Percentiles rank a stretch among this genome's conserved stretches.
phyloP scores from a whole-genome alignment of 352 stramenopile species.

The Peronospora belbahrii region DNA sequence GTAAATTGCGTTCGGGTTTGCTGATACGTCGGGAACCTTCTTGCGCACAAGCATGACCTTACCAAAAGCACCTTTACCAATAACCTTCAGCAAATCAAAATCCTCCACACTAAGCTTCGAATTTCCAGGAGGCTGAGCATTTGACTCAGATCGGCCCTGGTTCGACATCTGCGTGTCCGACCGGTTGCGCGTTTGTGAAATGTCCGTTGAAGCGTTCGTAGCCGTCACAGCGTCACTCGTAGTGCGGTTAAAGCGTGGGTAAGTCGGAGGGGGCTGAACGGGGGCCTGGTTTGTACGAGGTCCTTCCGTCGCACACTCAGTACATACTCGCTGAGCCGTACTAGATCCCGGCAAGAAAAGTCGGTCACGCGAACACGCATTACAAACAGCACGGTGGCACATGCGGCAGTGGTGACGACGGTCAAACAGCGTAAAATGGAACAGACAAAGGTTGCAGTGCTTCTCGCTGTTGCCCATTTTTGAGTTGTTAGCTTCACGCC shows the following conservation, averaged over 20 bases:
- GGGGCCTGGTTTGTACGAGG: constrained; percentile 43
- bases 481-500: constrained; percentile 46
- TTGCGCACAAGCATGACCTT: constrained; percentile 95
- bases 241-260: constrained; percentile 47
- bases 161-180: constrained; percentile 77
- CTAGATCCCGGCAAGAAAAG: constrained; percentile 78
- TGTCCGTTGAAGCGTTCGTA: constrained; percentile 28
- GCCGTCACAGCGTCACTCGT: constrained; percentile 44
- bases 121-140: constrained; percentile 25
- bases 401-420: constrained; percentile 85
- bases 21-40: constrained; percentile 66
- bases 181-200: constrained; percentile 33
- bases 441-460: constrained; percentile 86
- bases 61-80: constrained; percentile 93
- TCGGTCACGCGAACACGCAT: constrained; percentile 77
- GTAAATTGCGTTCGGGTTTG: constrained; percentile 80
- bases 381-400: constrained; percentile 84
- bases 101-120: constrained; percentile 85
- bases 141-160: constrained; percentile 46
- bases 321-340: constrained; percentile 85
- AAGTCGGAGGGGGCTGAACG: constrained; percentile 14
- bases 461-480: constrained; percentile 74
- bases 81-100: constrained; percentile 93
- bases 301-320: constrained; percentile 78
- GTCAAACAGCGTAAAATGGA: constrained; percentile 87